phyloP scores from a whole-genome alignment of 306 rosid species.

The Inga oerstediana region DNA sequence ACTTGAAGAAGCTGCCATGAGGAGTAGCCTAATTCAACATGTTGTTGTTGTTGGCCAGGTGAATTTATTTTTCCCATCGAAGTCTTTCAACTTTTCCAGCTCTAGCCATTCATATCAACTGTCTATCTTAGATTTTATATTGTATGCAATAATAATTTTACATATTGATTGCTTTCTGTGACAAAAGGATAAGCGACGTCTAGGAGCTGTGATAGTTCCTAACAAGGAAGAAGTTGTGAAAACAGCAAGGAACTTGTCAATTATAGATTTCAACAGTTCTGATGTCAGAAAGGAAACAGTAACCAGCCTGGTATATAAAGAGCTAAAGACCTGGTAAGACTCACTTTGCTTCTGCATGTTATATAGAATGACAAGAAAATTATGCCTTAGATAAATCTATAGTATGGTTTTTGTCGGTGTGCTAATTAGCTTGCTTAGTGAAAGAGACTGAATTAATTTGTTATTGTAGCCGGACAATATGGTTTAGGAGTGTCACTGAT shows the following conservation, averaged over 20 bases:
- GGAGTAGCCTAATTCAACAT: slow-evolving; percentile 82
- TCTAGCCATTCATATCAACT: slow-evolving; percentile 19
- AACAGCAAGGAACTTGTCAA: slow-evolving; percentile 58
- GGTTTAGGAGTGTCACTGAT: background rate
- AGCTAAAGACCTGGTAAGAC: slow-evolving; percentile 67
- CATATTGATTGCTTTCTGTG: slow-evolving; percentile 16
- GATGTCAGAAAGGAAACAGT: slow-evolving; percentile 60
- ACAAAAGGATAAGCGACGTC: slow-evolving; percentile 83
- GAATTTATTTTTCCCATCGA: slow-evolving; percentile 8
- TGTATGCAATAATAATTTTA: slow-evolving; percentile 10
- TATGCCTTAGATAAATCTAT: background rate
- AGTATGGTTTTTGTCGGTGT: background rate
- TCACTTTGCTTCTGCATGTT: slow-evolving; percentile 19
- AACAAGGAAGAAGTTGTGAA: slow-evolving; percentile 75
- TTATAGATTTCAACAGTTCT: slow-evolving; percentile 50
- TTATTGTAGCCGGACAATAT: background rate
- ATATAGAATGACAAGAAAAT: background rate
- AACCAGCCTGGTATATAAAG: slow-evolving; percentile 59
- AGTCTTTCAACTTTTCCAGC: background rate
- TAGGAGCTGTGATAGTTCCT: slow-evolving; percentile 92
- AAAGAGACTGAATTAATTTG: slow-evolving; percentile 23
- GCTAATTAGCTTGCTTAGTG: slow-evolving; percentile 19
- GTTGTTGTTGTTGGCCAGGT: slow-evolving; percentile 96
- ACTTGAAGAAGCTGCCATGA: slow-evolving; percentile 92
- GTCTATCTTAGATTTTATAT: background rate